Percentiles rank a stretch among this genome's conserved stretches.
Evolutionary conservation across 1,284 basidiomycete genomes (phyloP).

Genomic region (Cystobasidium sp.): DNA sequence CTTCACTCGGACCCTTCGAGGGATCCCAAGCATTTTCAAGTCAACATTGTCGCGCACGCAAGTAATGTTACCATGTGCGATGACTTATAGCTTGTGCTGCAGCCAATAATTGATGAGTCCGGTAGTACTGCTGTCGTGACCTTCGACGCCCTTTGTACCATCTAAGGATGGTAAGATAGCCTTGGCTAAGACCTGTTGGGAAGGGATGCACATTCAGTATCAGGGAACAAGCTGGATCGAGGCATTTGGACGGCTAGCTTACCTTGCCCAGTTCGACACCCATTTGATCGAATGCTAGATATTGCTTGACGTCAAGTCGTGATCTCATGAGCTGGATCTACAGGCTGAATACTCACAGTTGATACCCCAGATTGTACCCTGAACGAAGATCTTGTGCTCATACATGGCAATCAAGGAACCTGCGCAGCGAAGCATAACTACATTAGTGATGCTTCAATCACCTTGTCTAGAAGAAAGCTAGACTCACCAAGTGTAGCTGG

Average conservation of each 20-base stretch:
- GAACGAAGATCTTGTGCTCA: constrained; percentile 99
- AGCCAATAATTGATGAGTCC: constrained; percentile 94
- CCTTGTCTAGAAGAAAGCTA: background rate
- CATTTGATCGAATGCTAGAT: constrained; percentile 4
- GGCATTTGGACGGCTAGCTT: background rate
- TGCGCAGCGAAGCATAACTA: constrained; percentile 44
- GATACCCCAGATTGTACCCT: constrained; percentile 96
- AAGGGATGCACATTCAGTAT: background rate
- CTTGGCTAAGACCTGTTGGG: constrained; percentile 74
- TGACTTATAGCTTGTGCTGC: constrained; percentile 61
- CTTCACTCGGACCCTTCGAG: no score
- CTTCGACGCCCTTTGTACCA: constrained; percentile 77
- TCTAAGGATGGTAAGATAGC: constrained; percentile 87
- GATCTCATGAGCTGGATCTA: background rate
- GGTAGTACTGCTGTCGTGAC: constrained; percentile 91
- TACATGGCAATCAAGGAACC: constrained; percentile 85
- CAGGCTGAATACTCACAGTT: constrained; percentile 85
- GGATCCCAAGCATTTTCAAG: no score
- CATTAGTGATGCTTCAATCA: background rate
- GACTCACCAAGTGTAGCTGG: constrained; percentile 77
- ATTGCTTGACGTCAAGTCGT: background rate
- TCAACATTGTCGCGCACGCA: no score
- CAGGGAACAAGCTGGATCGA: background rate
- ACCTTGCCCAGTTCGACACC: constrained; percentile 19
- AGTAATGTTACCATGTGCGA: background rate